Base-by-base conservation (phyloP, 2,329 filamentous ascomycete species). In the Colletotrichum tropicicola region DNA sequence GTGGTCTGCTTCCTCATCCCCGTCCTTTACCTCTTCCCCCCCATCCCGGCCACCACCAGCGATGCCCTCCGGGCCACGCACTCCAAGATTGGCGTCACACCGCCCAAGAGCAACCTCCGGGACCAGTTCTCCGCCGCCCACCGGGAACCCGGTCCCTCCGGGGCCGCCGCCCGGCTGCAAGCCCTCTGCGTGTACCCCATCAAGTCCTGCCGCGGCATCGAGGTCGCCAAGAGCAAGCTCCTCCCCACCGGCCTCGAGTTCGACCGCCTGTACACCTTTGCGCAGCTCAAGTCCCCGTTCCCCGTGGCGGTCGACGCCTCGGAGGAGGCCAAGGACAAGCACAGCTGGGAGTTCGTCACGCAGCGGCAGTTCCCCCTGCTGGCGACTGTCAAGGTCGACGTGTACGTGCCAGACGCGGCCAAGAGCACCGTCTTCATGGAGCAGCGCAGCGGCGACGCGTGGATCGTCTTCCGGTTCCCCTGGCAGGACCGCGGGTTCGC, bases 261-360 rank as follows among this genome's bases (percentile, higher is more conserved):
- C 76, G 94, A 98, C 77, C 88, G 93, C 6, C 87, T 95, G 70
- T 97, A 94, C 80, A 91, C 89, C 49, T 92, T 98, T 74, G 93
- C 92, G 2, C 91, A 94, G 75, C 81, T 86, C 66, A 81, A 80
- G 74, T 83, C 80, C 70, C 79, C 80, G 37, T 84, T 83, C 65
- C 80, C 83, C 3, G 77, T 79, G 17, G 64, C 73, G 15, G 69
- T 76, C n/a, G 73, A 78, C 52, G 72, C 73, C 12, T 70, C 74
- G 13, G 73, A 76, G 30, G 77, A 75, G 60, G 75, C 79, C 61
- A 78, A 80, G 68, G 75, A 75, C 57, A 72, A 77, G 49, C 83
- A 82, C 69, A 77, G 78, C 23, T 96, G 92, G 92, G 84, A 89
- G 13, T 90, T 92, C 73, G 82, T 93, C 74, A 93, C 92, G 0